phyloP scores from a whole-genome alignment of 2,329 filamentous ascomycete species.

The Ophiostoma tasmaniense region DNA sequence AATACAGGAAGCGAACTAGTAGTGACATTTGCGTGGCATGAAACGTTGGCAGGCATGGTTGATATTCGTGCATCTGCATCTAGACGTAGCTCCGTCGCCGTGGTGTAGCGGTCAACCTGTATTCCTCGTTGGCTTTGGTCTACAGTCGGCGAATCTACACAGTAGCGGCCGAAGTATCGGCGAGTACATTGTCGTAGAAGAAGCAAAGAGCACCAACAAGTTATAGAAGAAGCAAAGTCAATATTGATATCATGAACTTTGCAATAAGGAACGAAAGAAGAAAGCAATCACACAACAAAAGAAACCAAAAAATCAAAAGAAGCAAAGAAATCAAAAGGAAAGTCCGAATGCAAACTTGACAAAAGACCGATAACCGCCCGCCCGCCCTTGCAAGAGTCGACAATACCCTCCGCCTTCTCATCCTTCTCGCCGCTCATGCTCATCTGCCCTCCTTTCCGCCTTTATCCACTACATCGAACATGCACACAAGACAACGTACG shows the following conservation, averaged over 20 bases:
- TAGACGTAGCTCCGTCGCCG: not conserved
- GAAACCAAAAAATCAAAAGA: not conserved
- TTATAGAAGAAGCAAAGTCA: not conserved
- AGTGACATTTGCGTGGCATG: not conserved
- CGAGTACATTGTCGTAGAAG: not conserved
- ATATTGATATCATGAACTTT: not conserved
- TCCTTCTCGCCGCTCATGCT: not conserved
- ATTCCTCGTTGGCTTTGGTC: not conserved
- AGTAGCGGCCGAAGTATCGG: not conserved
- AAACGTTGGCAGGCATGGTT: not conserved
- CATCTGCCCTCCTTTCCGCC: not conserved
- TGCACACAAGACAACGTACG: conserved; percentile 1
- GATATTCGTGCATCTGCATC: not conserved
- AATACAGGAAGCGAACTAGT: not conserved
- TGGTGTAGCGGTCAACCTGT: not conserved
- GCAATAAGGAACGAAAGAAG: not conserved
- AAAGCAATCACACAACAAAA: not conserved
- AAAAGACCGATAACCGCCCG: not conserved
- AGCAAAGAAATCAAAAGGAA: not conserved
- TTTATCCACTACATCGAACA: conserved; percentile 1
- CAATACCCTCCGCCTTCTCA: not conserved
- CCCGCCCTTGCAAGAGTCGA: not conserved
- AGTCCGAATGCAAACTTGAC: not conserved
- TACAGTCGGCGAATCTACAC: not conserved
- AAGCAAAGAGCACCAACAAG: not conserved